Percentiles rank a stretch among this genome's conserved stretches.
These are phyloP conservation scores for Globisporangium radiosum DNA, from an alignment of 352 stramenopile genomes.

Conservation along the genomic window DNA sequence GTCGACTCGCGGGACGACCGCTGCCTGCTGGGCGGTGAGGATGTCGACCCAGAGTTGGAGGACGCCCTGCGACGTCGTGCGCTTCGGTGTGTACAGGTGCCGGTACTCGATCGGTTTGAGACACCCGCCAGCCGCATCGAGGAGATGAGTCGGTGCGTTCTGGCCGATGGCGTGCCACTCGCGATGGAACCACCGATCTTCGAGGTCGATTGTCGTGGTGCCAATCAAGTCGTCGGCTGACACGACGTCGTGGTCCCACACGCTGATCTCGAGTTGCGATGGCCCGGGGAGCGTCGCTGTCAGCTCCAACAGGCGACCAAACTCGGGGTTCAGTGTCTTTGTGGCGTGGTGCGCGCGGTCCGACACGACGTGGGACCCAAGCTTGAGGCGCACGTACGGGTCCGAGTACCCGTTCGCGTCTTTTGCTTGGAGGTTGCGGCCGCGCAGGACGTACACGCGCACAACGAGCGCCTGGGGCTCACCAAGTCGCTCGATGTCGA, in stretches of 20 bases:
- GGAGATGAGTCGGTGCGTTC: too few species aligned
- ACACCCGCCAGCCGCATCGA: constrained; percentile 6
- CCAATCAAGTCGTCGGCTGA: constrained; percentile 83
- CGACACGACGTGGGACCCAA: constrained; percentile 66
- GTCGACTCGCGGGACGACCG: constrained; percentile 48
- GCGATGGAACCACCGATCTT: constrained; percentile 91
- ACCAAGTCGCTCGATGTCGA: constrained; percentile 44
- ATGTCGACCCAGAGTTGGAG: constrained; percentile 90
- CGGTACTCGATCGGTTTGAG: constrained; percentile 89
- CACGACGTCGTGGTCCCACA: constrained; percentile 79
- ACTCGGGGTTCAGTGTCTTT: constrained; percentile 78
- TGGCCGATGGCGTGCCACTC: constrained; percentile 70
- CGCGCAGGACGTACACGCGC: constrained; percentile 70
- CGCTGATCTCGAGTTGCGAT: constrained; percentile 69
- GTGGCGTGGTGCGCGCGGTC: constrained; percentile 57
- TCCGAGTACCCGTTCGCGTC: constrained; percentile 76
- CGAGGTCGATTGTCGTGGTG: constrained; percentile 87
- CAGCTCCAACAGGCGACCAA: constrained; percentile 64
- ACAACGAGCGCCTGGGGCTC: constrained; percentile 54
- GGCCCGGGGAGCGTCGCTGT: constrained; percentile 62
- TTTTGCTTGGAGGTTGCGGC: constrained; percentile 69
- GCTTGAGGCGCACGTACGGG: constrained; percentile 66
- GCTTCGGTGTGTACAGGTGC: constrained; percentile 73
- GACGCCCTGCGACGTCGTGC: constrained; percentile 56
- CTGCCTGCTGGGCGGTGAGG: constrained; percentile 62